Percentiles rank a stretch among this genome's conserved stretches.
Conservation (phyloP, 78 protist species). For the Dictyostelium capitatum region DNA sequence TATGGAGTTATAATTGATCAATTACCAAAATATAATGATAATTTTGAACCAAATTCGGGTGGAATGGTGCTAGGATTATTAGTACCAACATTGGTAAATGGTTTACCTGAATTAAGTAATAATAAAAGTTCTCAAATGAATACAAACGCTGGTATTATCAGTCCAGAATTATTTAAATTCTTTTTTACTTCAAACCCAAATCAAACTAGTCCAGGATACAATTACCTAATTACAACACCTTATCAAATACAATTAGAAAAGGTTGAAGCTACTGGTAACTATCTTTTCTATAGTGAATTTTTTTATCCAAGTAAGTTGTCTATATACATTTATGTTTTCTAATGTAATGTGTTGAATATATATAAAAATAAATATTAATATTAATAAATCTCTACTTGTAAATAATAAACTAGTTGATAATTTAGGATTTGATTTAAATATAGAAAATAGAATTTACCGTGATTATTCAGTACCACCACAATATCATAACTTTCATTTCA, state of each 20-base stretch:
- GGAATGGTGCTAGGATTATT: slow-evolving; percentile 7
- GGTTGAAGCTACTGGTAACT: neutral
- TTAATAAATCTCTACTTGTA: too few species aligned
- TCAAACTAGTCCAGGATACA: neutral
- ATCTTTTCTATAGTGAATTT: neutral
- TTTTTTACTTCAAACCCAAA: neutral
- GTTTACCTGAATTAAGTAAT: neutral
- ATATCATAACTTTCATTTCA: slow-evolving; percentile 69
- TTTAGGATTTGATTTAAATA: neutral
- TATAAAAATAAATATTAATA: too few species aligned
- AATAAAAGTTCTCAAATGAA: neutral
- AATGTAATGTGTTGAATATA: too few species aligned
- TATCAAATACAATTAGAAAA: neutral
- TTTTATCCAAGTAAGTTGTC: neutral
- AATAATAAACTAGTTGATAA: neutral
- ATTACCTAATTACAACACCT: neutral
- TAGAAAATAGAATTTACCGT: neutral
- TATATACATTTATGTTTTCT: too few species aligned
- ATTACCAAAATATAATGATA: slow-evolving; percentile 1
- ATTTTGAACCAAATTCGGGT: slow-evolving; percentile 43
- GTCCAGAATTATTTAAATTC: neutral
- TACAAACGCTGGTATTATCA: neutral
- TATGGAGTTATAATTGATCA: neutral
- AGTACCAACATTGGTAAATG: neutral
- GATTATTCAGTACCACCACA: neutral